Conservation (phyloP, 306 rosid species). For the Vigna hirtella region DNA sequence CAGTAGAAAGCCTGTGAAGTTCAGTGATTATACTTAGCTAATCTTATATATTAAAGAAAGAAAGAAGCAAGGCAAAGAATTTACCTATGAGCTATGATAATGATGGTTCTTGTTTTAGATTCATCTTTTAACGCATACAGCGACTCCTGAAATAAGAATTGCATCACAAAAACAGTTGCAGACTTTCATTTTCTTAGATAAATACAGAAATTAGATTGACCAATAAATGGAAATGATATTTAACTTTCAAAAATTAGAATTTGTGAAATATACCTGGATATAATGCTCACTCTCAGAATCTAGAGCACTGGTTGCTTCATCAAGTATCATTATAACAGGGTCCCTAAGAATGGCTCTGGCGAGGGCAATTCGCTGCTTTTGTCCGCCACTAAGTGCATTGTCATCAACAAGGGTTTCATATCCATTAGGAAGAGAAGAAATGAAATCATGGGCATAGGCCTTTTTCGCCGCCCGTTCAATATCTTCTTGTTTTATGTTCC, state of each 20-base stretch:
- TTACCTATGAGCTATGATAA: conserved; percentile 83
- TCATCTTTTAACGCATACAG: conserved; percentile 68
- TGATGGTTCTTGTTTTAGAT: conserved; percentile 62
- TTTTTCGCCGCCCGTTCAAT: conserved; percentile 83
- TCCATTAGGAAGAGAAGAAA: conserved; percentile 76
- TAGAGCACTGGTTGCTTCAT: conserved; percentile 90
- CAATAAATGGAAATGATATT: conserved; percentile 14
- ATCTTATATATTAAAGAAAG: not conserved
- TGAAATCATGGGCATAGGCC: conserved; percentile 86
- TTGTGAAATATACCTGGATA: conserved; percentile 60
- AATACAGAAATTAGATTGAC: conserved; percentile 20
- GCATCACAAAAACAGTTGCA: conserved; percentile 35
- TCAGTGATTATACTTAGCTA: not conserved
- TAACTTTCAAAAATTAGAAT: conserved; percentile 16
- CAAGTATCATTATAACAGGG: conserved; percentile 82
- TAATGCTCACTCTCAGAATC: conserved; percentile 91
- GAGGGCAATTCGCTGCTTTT: conserved; percentile 91
- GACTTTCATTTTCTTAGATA: conserved; percentile 1
- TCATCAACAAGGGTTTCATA: conserved; percentile 86
- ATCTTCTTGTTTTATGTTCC: conserved; percentile 52
- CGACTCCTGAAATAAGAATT: conserved; percentile 62
- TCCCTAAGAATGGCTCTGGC: conserved; percentile 93
- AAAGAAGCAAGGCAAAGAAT: conserved; percentile 31
- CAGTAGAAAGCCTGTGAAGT: conserved; percentile 79
- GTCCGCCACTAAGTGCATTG: conserved; percentile 86